Evolutionary conservation across 495 filamentous ascomycete genomes (phyloP), one percentile per base, ranked within the genome.

Genomic region (Penicillium chermesinum): DNA sequence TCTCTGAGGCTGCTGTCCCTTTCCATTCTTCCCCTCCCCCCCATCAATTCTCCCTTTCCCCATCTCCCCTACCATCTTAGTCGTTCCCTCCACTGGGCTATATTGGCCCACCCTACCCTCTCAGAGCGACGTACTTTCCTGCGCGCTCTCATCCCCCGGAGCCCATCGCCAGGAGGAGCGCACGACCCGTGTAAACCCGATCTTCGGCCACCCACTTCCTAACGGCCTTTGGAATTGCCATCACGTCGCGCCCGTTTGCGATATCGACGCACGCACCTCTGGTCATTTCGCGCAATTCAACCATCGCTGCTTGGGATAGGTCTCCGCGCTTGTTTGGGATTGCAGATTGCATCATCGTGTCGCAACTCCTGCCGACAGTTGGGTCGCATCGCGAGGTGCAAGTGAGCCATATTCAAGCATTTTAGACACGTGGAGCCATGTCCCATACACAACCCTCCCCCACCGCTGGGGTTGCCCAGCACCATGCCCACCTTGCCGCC

Each of bases 401-500:
- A 35, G 15, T 46, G 42, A 54, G 50, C 21, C 32, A 43, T 20
- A 30, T 44, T 18, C 45, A 50, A 30, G 3, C 16, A 30, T 36
- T 10, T 33, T 22, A 51, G 21, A 30, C 32, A 48, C 19, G 34
- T 39, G 16, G 30, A 45, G 59, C 41, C 19, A 75, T 75, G 72
- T 68, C 72, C 53, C 74, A 78, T 54, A 75, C 73, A 34, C 75
- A 78, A 56, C 73, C 74, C 17, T 73, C 75, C n/a, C 74, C 76
- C 25, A 76, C 76, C 25, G 65, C 67, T 36, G 72, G 62, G 18
- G 70, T 75, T 2, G 64, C 74, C 19, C 70, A 72, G 49, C 69
- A 74, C 42, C 75, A 78, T 65, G 69, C 70, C 35, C 72, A 72
- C 50, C 63, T 73, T 42, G 65, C 72, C 2, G 70, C 69, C 2